These are phyloP conservation scores for Colletotrichum simmondsii DNA, from an alignment of 2,329 filamentous ascomycete species.

Conservation along the genomic window DNA sequence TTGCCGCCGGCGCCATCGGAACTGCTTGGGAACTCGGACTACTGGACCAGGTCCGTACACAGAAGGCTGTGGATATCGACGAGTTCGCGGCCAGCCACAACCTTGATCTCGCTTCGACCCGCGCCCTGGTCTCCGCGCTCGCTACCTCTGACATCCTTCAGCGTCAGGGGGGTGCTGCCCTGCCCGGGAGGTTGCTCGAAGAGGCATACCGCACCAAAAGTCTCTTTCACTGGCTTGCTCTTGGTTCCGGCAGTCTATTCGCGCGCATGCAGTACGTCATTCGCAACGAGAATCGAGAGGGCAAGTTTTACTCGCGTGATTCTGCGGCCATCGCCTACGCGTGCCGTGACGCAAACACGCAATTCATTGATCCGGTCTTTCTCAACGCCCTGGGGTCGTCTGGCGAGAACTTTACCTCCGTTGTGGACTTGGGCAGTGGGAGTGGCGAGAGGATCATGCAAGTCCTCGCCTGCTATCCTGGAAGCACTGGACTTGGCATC, in stretches of 20 bases:
- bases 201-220: too few relatives aligned
- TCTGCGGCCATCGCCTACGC: conserved; percentile 33
- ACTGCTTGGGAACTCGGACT: conserved; percentile 31
- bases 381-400: conserved; percentile 8
- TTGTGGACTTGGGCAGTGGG: conserved; percentile 34
- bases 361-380: too few relatives aligned
- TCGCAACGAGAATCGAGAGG: conserved; percentile 31
- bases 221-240: too few relatives aligned
- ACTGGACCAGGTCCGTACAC: conserved; percentile 12
- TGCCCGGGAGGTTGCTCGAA: too few relatives aligned
- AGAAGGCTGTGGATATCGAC: conserved; percentile 36
- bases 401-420: conserved; percentile 12
- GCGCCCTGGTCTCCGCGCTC: too few relatives aligned
- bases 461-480: conserved; percentile 25
- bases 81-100: conserved; percentile 30
- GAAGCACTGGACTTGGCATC: conserved; percentile 26
- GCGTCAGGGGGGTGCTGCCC: too few relatives aligned
- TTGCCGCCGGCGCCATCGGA: conserved; percentile 10
- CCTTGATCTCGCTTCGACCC: not conserved
- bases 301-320: conserved; percentile 24
- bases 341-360: not conserved
- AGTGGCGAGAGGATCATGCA: conserved; percentile 35
- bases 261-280: not conserved
- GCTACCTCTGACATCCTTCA: too few relatives aligned
- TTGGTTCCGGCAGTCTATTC: too few relatives aligned